Percentiles rank a stretch among this genome's conserved stretches.
These are phyloP conservation scores for Alternaria arborescens DNA, from an alignment of 2,329 filamentous ascomycete species.

Conservation along the genomic window DNA sequence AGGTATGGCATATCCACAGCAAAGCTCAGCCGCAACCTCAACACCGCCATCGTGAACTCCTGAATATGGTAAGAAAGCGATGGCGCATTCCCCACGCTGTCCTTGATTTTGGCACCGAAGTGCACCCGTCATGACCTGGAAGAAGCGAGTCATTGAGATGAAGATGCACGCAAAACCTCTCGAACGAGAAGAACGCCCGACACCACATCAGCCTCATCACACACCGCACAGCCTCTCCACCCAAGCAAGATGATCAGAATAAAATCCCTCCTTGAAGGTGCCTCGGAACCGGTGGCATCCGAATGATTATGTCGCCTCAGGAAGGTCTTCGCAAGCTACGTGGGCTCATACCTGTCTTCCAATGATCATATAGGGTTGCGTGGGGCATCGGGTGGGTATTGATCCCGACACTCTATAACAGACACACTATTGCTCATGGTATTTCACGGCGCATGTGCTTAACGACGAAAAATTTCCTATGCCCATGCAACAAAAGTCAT, in stretches of 20 bases:
- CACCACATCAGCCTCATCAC: conserved; percentile 2
- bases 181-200: conserved; percentile 10
- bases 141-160: conserved; percentile 8
- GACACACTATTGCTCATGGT: conserved; percentile 1
- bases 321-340: not conserved
- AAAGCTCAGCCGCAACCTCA: conserved; percentile 18
- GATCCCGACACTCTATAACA: conserved; percentile 4
- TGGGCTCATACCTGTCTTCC: not conserved
- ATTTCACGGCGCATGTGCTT: not conserved
- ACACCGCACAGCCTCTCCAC: not conserved
- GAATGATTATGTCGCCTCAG: not conserved
- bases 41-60: conserved; percentile 17
- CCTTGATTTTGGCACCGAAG: conserved; percentile 12
- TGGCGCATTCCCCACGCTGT: conserved; percentile 11
- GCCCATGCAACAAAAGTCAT: conserved; percentile 8
- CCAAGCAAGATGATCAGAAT: conserved; percentile 3
- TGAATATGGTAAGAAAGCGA: conserved; percentile 4
- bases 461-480: conserved; percentile 7
- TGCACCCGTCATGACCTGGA: conserved; percentile 5
- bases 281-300: conserved; percentile 3
- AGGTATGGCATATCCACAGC: conserved; percentile 8
- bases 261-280: not conserved
- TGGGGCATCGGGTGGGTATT: conserved; percentile 5
- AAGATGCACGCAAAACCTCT: conserved; percentile 9
- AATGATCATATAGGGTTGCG: conserved; percentile 5